Evolutionary conservation across 192 early-diverging fungal species (phyloP), one percentile per base, ranked within the genome.

Genomic region (Dispira simplex): DNA sequence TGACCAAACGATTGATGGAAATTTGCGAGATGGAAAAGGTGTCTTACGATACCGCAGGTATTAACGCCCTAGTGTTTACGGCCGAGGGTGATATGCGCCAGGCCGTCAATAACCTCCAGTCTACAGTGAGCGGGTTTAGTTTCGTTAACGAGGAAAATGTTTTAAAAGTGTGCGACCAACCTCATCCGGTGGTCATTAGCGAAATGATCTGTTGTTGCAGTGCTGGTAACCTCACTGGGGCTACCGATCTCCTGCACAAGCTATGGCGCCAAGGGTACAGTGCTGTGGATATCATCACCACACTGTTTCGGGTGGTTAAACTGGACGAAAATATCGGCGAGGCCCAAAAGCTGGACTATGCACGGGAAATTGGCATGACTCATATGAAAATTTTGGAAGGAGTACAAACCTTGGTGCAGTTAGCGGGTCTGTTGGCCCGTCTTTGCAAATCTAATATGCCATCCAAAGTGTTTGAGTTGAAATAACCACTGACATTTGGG

Each of bases 41-140:
- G 21, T 75, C 90, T 64, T 89, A 87, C 71, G 91, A 76, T 43
- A 85, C 88, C 0, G 91, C 89, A 65, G 96, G 94, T 21, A 70
- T 97, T 9, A 90, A 95, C 60, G 94, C 96, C 8, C 75, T 99
- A 28, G 90, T 95, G 25, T 99, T 97, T 69, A 90, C 91, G 43
- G 84, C 92, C 14, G 96, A 99, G 64, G 96, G 96, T 25, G 96
- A 99, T 67, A 96, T 99, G 94, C 85, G 96, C 23, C 96, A 97
- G 74, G 96, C 92, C 3, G 81, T 99, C 67, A 99, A 97, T 68
- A 96, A 97, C 64, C 75, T 99, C 47, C 94, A 97, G 73, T 83
- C 92, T 23, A 51, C 21, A 1, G 21, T 51, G 2, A 51, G 48
- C 53, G 94, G 92, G 26, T 97, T 95, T 65, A 84, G 83, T 11